These are phyloP conservation scores for Tricholoma furcatifolium DNA, from an alignment of 768 basidiomycete genomes.

Conservation along the genomic window DNA sequence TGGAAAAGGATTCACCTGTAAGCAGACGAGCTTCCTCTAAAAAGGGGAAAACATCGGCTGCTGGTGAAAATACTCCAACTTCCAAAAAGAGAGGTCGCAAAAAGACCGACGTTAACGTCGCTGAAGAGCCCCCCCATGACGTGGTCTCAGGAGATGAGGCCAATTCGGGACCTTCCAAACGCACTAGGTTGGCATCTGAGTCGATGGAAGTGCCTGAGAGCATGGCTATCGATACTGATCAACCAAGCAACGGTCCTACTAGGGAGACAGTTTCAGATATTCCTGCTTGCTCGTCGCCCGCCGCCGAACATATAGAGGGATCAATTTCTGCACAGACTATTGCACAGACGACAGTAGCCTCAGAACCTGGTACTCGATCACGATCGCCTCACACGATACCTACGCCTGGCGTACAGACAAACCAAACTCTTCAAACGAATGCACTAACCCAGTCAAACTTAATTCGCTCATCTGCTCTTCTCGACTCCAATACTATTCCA, in stretches of 20 bases:
- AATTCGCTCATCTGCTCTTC: not conserved
- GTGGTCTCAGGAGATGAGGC: slow-evolving; percentile 1
- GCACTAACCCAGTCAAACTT: not conserved
- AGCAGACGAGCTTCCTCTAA: not conserved
- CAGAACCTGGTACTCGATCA: not conserved
- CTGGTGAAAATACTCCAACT: not conserved
- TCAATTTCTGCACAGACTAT: not conserved
- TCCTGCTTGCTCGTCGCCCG: not conserved
- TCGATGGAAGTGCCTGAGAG: not conserved
- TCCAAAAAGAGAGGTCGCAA: slow-evolving; percentile 7
- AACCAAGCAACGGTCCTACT: not conserved
- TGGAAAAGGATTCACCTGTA: not conserved
- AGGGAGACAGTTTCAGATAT: not conserved
- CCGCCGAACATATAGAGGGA: not conserved
- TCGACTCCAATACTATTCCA: slow-evolving; percentile 1
- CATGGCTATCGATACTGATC: not conserved
- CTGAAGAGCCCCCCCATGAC: not conserved
- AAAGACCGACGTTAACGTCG: not conserved
- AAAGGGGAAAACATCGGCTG: not conserved
- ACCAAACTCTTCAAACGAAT: not conserved
- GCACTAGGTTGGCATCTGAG: slow-evolving; percentile 1
- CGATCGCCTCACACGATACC: not conserved
- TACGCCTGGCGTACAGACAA: not conserved
- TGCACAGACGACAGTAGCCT: not conserved
- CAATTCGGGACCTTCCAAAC: slow-evolving; percentile 2